phyloP scores from a whole-genome alignment of 2,329 filamentous ascomycete genomes.

The Talaromyces albobiverticillius region DNA sequence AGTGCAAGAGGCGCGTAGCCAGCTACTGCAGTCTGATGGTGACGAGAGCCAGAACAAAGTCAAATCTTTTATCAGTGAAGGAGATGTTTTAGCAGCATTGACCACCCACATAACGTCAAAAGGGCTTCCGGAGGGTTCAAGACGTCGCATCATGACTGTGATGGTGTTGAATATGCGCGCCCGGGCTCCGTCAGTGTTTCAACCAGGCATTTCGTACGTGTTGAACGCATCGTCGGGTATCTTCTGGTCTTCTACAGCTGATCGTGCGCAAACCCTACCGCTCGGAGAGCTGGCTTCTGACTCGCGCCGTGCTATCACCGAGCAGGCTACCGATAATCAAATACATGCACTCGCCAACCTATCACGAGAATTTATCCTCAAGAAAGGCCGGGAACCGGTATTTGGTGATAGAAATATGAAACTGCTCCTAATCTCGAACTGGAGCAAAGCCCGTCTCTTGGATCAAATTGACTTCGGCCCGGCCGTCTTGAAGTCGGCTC shows the following conservation, averaged over 20 bases:
- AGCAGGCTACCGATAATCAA: slow-evolving; percentile 2
- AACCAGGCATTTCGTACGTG: background rate
- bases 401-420: slow-evolving; percentile 5
- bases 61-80: background rate
- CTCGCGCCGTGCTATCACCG: background rate
- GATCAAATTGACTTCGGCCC: slow-evolving; percentile 6
- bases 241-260: background rate
- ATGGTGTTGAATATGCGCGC: background rate
- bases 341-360: background rate
- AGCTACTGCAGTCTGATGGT: background rate
- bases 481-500: background rate
- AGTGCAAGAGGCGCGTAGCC: background rate
- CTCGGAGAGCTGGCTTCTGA: background rate
- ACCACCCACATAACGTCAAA: background rate
- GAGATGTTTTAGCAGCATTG: slow-evolving; percentile 1
- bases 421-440: slow-evolving; percentile 3
- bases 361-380: background rate
- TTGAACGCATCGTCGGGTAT: background rate
- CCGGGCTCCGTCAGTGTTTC: background rate
- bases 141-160: background rate
- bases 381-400: background rate
- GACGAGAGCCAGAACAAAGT: background rate
- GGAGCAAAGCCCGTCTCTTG: background rate
- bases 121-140: background rate
- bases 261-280: background rate